Conservation (phyloP, 768 basidiomycete genomes). For the Obba rivulosa region DNA sequence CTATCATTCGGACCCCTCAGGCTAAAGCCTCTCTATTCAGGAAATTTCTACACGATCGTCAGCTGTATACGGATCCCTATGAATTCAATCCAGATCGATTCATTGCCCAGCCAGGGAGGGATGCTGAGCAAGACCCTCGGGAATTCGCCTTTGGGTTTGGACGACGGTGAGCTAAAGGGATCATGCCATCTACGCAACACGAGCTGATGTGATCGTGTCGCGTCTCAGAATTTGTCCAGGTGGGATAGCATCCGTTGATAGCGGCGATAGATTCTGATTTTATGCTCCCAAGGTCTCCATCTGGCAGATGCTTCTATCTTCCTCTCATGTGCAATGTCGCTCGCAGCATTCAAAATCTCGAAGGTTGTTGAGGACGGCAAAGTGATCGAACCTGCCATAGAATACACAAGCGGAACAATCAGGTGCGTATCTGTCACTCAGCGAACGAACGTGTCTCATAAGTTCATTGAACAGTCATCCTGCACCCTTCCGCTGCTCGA, state of each 20-base stretch:
- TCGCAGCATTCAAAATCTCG: slow-evolving; percentile 22
- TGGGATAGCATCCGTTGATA: not conserved
- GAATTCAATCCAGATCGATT: slow-evolving; percentile 51
- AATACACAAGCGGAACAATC: slow-evolving; percentile 14
- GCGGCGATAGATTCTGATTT: slow-evolving; percentile 6
- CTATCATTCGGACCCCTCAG: slow-evolving; percentile 2
- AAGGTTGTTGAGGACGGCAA: slow-evolving; percentile 8
- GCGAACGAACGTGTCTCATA: not conserved
- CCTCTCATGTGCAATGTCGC: slow-evolving; percentile 18
- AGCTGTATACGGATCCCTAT: slow-evolving; percentile 41
- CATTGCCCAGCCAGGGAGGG: slow-evolving; percentile 24
- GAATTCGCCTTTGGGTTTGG: slow-evolving; percentile 44
- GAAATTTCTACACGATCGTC: slow-evolving; percentile 22
- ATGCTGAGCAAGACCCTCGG: slow-evolving; percentile 36
- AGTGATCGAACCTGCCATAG: slow-evolving; percentile 12
- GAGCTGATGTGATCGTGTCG: not conserved
- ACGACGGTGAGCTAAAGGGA: slow-evolving; percentile 26
- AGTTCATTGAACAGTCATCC: slow-evolving; percentile 8
- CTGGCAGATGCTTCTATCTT: slow-evolving; percentile 25
- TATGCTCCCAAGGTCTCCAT: slow-evolving; percentile 4
- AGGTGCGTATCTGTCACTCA: slow-evolving; percentile 6
- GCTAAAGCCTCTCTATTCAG: not conserved
- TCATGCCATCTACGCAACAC: no score
- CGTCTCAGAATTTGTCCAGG: slow-evolving; percentile 9
- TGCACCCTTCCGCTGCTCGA: slow-evolving; percentile 8